These are phyloP conservation scores for Phytophthora kernoviae DNA, from an alignment of 352 stramenopile species.

Conservation along the genomic window DNA sequence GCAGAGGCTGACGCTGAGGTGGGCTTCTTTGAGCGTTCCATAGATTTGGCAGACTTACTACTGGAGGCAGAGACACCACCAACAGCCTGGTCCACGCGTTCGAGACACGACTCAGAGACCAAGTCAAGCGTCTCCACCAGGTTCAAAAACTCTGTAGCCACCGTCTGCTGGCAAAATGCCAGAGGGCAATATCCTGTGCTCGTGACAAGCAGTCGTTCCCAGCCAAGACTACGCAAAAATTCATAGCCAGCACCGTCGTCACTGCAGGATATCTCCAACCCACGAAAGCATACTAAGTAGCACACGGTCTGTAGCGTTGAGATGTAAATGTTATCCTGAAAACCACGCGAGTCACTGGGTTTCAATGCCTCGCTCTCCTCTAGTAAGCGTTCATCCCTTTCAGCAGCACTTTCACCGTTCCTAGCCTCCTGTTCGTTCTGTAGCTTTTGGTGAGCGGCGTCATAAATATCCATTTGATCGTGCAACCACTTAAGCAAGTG, in stretches of 20 bases:
- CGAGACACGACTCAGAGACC: slow-evolving; percentile 76
- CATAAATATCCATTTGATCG: slow-evolving; percentile 92
- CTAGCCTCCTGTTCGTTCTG: slow-evolving; percentile 8
- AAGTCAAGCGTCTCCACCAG: slow-evolving; percentile 80
- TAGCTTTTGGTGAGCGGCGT: slow-evolving; percentile 44
- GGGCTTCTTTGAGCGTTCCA: slow-evolving; percentile 69
- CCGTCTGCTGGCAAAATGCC: slow-evolving; percentile 78
- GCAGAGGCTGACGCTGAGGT: slow-evolving; percentile 34
- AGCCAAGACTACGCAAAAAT: slow-evolving; percentile 82
- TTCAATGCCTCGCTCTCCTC: slow-evolving; percentile 39
- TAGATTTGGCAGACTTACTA: slow-evolving; percentile 55
- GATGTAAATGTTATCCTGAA: slow-evolving; percentile 80
- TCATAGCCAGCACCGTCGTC: slow-evolving; percentile 68
- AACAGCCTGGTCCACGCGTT: slow-evolving; percentile 76
- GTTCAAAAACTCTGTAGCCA: slow-evolving; percentile 85
- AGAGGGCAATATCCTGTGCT: slow-evolving; percentile 63
- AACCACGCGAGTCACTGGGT: slow-evolving; percentile 22
- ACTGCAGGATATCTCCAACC: slow-evolving; percentile 81
- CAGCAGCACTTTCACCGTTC: slow-evolving; percentile 17
- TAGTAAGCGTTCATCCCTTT: slow-evolving; percentile 31
- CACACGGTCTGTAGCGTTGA: slow-evolving; percentile 94
- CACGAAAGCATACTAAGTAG: slow-evolving; percentile 98
- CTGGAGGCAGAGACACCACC: slow-evolving; percentile 43
- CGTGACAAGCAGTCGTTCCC: slow-evolving; percentile 76
- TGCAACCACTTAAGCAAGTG: slow-evolving; percentile 95